Evolutionary conservation across 176 grass and related monocot genomes (phyloP).

Genomic region (Puya raimondii): DNA sequence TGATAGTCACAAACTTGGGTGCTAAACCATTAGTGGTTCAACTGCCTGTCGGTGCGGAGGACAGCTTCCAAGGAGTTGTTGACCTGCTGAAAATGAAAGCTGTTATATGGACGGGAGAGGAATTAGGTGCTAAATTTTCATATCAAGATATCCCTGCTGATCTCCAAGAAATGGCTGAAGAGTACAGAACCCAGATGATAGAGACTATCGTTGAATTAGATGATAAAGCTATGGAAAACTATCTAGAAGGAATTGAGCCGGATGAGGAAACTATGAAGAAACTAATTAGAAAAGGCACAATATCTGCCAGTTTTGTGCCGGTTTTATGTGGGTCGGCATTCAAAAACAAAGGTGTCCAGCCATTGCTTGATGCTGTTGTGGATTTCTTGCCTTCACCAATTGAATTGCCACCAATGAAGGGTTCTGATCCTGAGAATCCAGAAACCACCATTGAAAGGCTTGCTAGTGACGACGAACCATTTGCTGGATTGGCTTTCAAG

Average conservation of each 20-base stretch:
- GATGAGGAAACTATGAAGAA: slow-evolving; percentile 81
- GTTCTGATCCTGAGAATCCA: slow-evolving; percentile 66
- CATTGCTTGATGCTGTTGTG: slow-evolving; percentile 91
- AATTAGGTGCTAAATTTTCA: slow-evolving; percentile 78
- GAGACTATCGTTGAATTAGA: slow-evolving; percentile 86
- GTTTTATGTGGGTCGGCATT: slow-evolving; percentile 96
- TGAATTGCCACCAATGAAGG: slow-evolving; percentile 89
- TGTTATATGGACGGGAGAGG: slow-evolving; percentile 86
- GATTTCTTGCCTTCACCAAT: slow-evolving; percentile 89
- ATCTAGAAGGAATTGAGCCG: slow-evolving; percentile 82
- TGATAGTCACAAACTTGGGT: slow-evolving; percentile 93
- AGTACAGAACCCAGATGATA: slow-evolving; percentile 66
- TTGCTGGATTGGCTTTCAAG: slow-evolving; percentile 96
- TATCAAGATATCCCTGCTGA: slow-evolving; percentile 82
- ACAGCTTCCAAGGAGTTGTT: slow-evolving; percentile 81
- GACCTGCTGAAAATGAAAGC: slow-evolving; percentile 94
- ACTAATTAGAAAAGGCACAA: slow-evolving; percentile 79
- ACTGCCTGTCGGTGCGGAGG: slow-evolving; percentile 90
- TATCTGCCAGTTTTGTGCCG: slow-evolving; percentile 71
- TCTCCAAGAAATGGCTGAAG: slow-evolving; percentile 63
- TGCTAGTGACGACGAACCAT: slow-evolving; percentile 65
- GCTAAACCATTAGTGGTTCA: slow-evolving; percentile 92
- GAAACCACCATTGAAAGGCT: slow-evolving; percentile 57
- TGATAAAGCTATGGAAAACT: slow-evolving; percentile 76
- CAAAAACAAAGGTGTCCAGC: slow-evolving; percentile 97